These are phyloP conservation scores for Mycena metata DNA, from an alignment of 768 basidiomycete species.

Conservation along the genomic window DNA sequence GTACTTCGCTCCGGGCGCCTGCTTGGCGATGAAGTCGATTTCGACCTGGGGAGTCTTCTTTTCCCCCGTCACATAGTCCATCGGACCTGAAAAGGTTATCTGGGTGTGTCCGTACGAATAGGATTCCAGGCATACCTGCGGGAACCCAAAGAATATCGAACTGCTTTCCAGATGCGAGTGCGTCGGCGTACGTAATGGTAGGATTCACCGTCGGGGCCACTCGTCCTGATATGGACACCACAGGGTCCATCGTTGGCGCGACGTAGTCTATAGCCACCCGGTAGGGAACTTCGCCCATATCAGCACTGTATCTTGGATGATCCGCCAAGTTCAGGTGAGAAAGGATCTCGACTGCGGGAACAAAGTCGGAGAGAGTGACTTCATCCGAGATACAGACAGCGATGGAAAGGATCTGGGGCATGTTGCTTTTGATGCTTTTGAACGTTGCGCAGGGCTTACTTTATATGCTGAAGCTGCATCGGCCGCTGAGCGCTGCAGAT, in stretches of 20 bases:
- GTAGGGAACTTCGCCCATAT: conserved; percentile 23
- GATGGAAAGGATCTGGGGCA: conserved; percentile 28
- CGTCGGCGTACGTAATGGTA: conserved; percentile 31
- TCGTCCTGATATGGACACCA: conserved; percentile 9
- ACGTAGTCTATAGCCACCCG: conserved; percentile 31
- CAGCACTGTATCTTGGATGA: conserved; percentile 4
- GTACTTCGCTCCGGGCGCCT: conserved; percentile 47
- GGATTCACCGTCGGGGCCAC: conserved; percentile 29
- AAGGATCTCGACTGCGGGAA: conserved; percentile 34
- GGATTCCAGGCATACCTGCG: conserved; percentile 12
- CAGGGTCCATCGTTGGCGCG: conserved; percentile 32
- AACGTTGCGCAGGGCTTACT: no score
- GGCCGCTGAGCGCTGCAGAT: no score
- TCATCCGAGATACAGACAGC: conserved; percentile 33
- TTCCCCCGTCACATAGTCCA: conserved; percentile 3
- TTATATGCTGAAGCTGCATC: no score
- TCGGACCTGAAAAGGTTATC: conserved; percentile 12
- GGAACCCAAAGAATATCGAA: conserved; percentile 36
- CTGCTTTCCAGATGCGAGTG: conserved; percentile 28
- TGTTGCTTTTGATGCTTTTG: not conserved
- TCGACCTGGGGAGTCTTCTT: conserved; percentile 18
- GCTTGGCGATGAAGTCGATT: conserved; percentile 43
- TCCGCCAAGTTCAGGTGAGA: conserved; percentile 29
- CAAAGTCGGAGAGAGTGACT: conserved; percentile 38
- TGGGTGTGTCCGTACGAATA: no score